These are phyloP conservation scores for Tylopilus sp. DNA, from an alignment of 768 basidiomycete species.

Conservation along the genomic window DNA sequence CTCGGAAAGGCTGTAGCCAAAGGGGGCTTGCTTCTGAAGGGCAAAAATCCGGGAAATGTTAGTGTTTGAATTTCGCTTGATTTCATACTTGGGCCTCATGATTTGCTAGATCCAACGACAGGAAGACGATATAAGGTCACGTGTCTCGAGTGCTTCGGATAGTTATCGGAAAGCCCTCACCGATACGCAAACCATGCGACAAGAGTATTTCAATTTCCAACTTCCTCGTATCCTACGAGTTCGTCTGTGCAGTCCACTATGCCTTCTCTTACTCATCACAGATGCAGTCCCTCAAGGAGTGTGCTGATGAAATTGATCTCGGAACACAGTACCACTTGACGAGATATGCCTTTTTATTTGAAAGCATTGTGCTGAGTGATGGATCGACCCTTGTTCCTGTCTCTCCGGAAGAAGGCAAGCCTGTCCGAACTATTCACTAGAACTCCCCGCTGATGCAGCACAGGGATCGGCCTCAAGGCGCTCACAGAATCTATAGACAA, in stretches of 20 bases:
- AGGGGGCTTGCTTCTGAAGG: conserved; percentile 85
- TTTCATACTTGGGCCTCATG: conserved; percentile 4
- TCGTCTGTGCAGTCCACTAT: conserved; percentile 31
- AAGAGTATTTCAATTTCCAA: conserved; percentile 98
- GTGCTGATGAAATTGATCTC: conserved; percentile 92
- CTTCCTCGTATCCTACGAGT: conserved; percentile 90
- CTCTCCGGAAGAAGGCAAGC: conserved; percentile 61
- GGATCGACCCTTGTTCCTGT: conserved; percentile 80
- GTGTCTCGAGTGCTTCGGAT: conserved; percentile 85
- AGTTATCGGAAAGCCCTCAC: conserved; percentile 85
- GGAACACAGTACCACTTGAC: conserved; percentile 98
- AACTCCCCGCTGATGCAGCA: conserved; percentile 1
- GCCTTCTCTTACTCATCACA: conserved; percentile 8
- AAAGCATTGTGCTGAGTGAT: conserved; percentile 86
- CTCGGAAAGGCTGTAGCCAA: conserved; percentile 92
- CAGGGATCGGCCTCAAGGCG: conserved; percentile 74
- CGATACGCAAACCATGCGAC: conserved; percentile 86
- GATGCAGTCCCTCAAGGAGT: conserved; percentile 82
- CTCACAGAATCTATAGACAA: conserved; percentile 93
- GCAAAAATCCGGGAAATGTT: conserved; percentile 89
- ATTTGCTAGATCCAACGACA: conserved; percentile 72
- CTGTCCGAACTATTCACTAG: background rate
- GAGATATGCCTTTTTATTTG: conserved; percentile 91
- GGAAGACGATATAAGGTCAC: conserved; percentile 87
- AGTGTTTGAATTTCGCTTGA: conserved; percentile 6